Evolutionary conservation across 768 basidiomycete genomes (phyloP).

Genomic region (Dictyophora rubrovolvata): DNA sequence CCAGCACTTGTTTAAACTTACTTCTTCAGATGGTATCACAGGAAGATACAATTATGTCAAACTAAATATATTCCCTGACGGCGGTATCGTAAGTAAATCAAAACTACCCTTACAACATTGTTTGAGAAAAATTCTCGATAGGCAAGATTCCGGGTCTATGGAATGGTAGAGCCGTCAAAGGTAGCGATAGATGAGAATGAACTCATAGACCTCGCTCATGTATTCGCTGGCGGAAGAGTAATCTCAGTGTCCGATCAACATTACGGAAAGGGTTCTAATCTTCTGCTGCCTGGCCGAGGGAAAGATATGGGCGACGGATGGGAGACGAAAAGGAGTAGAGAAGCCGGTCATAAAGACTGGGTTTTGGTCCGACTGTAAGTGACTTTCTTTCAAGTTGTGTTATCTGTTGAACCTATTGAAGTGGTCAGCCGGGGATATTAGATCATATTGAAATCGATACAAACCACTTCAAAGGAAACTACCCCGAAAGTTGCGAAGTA

Average conservation of each 20-base stretch:
- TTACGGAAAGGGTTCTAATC: conserved; percentile 84
- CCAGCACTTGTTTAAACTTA: conserved; percentile 79
- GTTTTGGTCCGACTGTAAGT: conserved; percentile 79
- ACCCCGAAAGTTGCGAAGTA: conserved; percentile 79
- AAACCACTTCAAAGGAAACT: conserved; percentile 92
- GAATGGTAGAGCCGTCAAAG: conserved; percentile 53
- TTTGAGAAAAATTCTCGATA: conserved; percentile 20
- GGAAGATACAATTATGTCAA: conserved; percentile 66
- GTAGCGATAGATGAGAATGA: conserved; percentile 38
- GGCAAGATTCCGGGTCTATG: conserved; percentile 92
- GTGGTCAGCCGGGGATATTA: conserved; percentile 63
- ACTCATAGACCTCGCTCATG: conserved; percentile 79
- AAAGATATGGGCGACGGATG: conserved; percentile 97
- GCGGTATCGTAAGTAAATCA: conserved; percentile 69
- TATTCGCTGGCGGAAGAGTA: conserved; percentile 80
- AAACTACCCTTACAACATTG: background rate
- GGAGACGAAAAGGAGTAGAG: conserved; percentile 89
- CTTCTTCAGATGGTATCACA: conserved; percentile 26
- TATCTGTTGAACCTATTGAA: conserved; percentile 27
- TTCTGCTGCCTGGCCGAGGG: conserved; percentile 86
- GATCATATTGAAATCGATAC: conserved; percentile 83
- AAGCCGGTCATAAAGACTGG: conserved; percentile 81
- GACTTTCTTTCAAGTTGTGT: background rate
- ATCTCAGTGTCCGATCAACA: conserved; percentile 88
- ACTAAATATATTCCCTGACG: conserved; percentile 93